Percentiles rank a stretch among this genome's conserved stretches.
Conservation (phyloP, 176 grass and related monocot genomes). For the Lolium perenne region DNA sequence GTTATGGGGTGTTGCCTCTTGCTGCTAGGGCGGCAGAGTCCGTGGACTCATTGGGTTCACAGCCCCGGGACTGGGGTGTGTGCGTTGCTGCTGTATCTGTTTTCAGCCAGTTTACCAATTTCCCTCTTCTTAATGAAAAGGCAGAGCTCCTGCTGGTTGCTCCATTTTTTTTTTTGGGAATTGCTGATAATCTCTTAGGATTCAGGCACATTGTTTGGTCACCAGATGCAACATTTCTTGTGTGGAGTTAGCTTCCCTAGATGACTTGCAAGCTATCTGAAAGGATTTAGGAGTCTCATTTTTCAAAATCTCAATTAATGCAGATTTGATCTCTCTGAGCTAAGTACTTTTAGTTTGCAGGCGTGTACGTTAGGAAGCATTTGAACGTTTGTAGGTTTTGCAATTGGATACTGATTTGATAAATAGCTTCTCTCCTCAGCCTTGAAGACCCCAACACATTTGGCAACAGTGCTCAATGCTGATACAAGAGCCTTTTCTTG, state of each 20-base stretch:
- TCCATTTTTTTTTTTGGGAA: background rate
- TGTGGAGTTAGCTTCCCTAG: background rate
- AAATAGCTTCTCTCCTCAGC: background rate
- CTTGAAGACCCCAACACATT: background rate
- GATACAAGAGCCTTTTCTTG: background rate
- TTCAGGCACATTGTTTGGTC: background rate
- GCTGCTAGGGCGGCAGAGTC: too few species aligned
- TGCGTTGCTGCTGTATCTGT: too few species aligned
- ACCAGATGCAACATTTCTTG: background rate
- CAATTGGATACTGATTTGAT: background rate
- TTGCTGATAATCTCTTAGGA: background rate
- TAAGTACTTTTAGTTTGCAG: background rate
- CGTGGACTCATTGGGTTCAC: too few species aligned
- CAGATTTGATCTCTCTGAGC: background rate
- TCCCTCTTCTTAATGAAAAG: too few species aligned
- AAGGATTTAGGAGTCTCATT: slow-evolving; percentile 12
- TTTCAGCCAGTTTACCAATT: too few species aligned
- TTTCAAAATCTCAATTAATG: background rate
- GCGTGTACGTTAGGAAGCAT: background rate
- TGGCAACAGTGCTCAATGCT: background rate
- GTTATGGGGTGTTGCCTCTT: too few species aligned
- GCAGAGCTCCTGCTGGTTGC: too few species aligned
- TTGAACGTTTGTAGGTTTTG: background rate
- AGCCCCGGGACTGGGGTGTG: too few species aligned
- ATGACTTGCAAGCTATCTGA: background rate